Conservation (phyloP, 345 rosid genomes). For the Melastoma malabathricum region DNA sequence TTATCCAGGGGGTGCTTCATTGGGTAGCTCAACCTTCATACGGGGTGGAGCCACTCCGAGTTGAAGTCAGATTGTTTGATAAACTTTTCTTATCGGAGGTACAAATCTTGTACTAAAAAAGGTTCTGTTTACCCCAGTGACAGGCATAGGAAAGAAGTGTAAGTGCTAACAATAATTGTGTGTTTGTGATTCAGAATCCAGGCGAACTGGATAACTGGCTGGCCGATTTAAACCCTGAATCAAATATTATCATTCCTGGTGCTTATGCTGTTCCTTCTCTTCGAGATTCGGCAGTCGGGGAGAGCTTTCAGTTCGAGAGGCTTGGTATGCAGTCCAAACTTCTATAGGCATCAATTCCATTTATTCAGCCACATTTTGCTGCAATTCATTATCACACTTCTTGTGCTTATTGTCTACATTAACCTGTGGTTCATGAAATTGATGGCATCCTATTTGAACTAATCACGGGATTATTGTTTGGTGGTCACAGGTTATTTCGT, state of each 20-base stretch:
- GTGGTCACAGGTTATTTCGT: conserved; percentile 51
- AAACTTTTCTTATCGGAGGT: conserved; percentile 85
- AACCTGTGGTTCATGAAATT: no score
- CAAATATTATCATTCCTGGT: conserved; percentile 45
- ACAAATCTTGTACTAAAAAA: conserved; percentile 3
- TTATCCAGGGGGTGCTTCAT: conserved; percentile 79
- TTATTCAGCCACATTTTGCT: no score
- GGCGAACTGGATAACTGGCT: conserved; percentile 79
- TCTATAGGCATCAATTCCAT: background rate
- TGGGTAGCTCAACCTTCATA: conserved; percentile 77
- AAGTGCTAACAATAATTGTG: background rate
- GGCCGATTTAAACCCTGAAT: conserved; percentile 52
- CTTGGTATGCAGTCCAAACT: conserved; percentile 41
- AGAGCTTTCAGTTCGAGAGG: conserved; percentile 80
- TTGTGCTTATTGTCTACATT: no score
- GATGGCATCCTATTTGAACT: no score
- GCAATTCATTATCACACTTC: no score
- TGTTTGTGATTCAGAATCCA: conserved; percentile 52
- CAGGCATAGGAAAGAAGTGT: background rate
- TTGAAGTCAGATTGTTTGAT: conserved; percentile 92
- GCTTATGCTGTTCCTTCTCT: conserved; percentile 59
- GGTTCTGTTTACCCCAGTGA: background rate
- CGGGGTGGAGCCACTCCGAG: conserved; percentile 49
- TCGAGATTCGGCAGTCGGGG: conserved; percentile 44
- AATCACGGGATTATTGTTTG: background rate